These are phyloP conservation scores for Arthrinium phaeospermum DNA, from an alignment of 2,329 filamentous ascomycete genomes.

Conservation along the genomic window DNA sequence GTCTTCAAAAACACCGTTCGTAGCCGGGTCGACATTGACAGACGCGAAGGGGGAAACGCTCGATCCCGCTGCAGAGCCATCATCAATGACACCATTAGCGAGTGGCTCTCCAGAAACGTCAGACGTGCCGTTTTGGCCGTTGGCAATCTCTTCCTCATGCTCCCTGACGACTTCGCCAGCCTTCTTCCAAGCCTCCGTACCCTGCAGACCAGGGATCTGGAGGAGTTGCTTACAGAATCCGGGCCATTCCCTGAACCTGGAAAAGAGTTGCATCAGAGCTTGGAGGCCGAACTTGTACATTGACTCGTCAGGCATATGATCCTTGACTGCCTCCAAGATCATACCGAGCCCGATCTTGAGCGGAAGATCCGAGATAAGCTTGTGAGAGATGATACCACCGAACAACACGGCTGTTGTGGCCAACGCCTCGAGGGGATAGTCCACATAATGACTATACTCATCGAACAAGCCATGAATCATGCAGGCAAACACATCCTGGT, in stretches of 20 bases:
- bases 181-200: constrained; percentile 83
- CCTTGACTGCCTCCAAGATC: constrained; percentile 94
- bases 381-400: constrained; percentile 93
- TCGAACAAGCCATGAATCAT: constrained; percentile 99
- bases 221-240: constrained; percentile 87
- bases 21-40: constrained; percentile 74
- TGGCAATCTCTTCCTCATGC: constrained; percentile 64
- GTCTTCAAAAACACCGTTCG: constrained; percentile 73
- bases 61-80: constrained; percentile 62
- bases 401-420: constrained; percentile 96
- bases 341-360: constrained; percentile 94
- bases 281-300: constrained; percentile 99
- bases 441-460: constrained; percentile 93
- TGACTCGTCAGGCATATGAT: constrained; percentile 79
- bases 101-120: constrained; percentile 50
- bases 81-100: constrained; percentile 75
- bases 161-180: constrained; percentile 81
- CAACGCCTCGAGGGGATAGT: constrained; percentile 94
- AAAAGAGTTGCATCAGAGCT: constrained; percentile 86
- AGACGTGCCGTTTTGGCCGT: constrained; percentile 58
- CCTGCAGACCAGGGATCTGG: constrained; percentile 80
- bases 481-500: constrained; percentile 95
- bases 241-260: constrained; percentile 90
- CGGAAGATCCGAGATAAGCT: constrained; percentile 86
- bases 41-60: constrained; percentile 76